Conservation (phyloP, 75 land plant species). For the Gnetum montanum region DNA sequence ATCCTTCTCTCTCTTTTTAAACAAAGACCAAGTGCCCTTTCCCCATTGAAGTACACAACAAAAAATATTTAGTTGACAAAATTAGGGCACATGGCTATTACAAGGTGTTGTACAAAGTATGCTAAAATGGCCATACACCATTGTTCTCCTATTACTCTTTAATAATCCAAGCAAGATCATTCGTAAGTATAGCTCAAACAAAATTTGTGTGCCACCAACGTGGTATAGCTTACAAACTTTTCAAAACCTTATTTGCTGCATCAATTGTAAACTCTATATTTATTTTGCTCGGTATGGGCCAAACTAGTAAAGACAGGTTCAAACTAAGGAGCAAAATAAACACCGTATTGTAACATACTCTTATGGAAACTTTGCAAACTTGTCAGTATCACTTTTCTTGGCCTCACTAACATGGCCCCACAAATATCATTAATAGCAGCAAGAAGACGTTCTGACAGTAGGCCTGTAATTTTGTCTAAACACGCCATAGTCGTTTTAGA, state of each 20-base stretch:
- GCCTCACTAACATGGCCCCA: conserved; percentile 82
- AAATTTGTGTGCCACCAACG: no score
- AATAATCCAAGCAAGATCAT: no score
- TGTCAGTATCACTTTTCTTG: conserved; percentile 88
- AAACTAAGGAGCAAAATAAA: conserved; percentile 96
- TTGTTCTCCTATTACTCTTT: no score
- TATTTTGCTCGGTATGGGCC: conserved; percentile 69
- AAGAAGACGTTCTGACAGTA: conserved; percentile 54
- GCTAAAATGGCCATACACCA: no score
- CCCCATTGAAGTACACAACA: no score
- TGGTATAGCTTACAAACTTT: conserved; percentile 2
- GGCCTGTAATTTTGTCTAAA: conserved; percentile 64
- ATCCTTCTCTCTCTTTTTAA: no score
- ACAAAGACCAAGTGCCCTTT: no score
- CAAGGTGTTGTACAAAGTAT: no score
- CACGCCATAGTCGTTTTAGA: no score
- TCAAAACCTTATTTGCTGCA: conserved; percentile 72
- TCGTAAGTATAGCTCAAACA: no score
- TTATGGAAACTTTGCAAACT: conserved; percentile 82
- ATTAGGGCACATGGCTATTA: no score
- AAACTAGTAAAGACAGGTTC: conserved; percentile 96
- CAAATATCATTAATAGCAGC: conserved; percentile 68
- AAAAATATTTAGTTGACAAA: no score
- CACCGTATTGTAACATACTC: conserved; percentile 92
- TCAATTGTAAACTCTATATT: conserved; percentile 79